Conservation (phyloP, 768 basidiomycete species). For the Sutorius australiensis region DNA sequence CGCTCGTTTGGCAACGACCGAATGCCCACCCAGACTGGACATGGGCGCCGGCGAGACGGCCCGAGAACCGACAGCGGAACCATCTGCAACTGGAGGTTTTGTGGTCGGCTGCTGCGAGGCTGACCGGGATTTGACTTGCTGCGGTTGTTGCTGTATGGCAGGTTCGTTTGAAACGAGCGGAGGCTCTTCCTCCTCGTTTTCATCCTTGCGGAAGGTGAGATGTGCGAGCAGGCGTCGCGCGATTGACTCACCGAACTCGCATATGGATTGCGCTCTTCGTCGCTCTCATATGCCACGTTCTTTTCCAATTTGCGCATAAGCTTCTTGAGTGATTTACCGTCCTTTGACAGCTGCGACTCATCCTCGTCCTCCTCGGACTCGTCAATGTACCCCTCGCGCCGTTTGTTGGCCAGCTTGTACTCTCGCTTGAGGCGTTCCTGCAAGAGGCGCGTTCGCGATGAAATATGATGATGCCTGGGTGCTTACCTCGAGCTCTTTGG, state of each 20-base stretch:
- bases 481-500: conserved; percentile 74
- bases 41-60: conserved; percentile 51
- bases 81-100: conserved; percentile 31
- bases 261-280: conserved; percentile 79
- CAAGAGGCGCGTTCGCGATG: not conserved
- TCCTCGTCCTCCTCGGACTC: conserved; percentile 76
- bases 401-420: conserved; percentile 74
- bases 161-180: conserved; percentile 40
- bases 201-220: conserved; percentile 40
- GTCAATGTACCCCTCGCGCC: conserved; percentile 63
- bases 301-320: conserved; percentile 82
- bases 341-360: conserved; percentile 53
- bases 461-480: not conserved
- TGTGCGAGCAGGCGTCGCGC: not conserved
- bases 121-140: conserved; percentile 44
- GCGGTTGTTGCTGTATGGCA: conserved; percentile 40
- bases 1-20: conserved; percentile 76
- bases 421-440: conserved; percentile 84
- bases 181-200: conserved; percentile 71
- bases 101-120: conserved; percentile 36
- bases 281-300: conserved; percentile 75
- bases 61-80: conserved; percentile 41
- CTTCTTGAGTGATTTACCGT: conserved; percentile 81
- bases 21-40: conserved; percentile 67
- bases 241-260: conserved; percentile 59